Evolutionary conservation across 208 protist genomes (phyloP), one percentile per base, ranked within the genome.

Genomic region (Acanthamoeba royreba): DNA sequence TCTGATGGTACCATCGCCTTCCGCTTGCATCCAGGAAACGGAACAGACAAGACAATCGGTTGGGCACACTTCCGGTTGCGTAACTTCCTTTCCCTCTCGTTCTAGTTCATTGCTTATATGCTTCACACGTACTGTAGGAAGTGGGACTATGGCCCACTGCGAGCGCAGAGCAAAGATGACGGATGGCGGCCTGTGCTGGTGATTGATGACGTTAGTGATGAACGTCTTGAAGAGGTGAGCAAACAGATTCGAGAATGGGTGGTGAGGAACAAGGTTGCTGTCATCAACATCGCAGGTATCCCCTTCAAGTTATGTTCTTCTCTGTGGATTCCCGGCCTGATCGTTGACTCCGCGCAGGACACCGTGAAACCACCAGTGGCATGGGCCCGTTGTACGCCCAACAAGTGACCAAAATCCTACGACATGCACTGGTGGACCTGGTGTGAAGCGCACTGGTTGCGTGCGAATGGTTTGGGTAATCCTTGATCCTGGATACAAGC

Each of bases 1-100:
- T 42, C 83, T 17, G 83, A 90, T 22, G 83, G 83, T 5, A 90
- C 83, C 46, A 90, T 90, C 52, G 83, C 83, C 83, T 90, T 90
- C 40, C 83, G 83, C 40, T 35, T 90, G 19, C 83, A 90, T 38
- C n/a, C 13, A 5, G 83, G 83, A 42, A 90, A 90, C 31, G 83
- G 83, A 8, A 90, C 83, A 25, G 83, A 90, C 46, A 90, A 90
- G 53, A 90, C 83, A 42, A 90, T 90, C 40, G 83, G 83, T 17
- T 90, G 83, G 83, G 45, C 83, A 1, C 83, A 90, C 11, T 35
- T 90, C 22, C 83, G 83, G 79, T 88, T 88, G 49, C 49, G 49
- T 9, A 19, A 19, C 49, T 55, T 55, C 49, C 49, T 55, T 25
- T 81, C 69, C 28, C 69, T 81, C 17, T 81, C n/a, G 22, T 81